Conservation (phyloP, 83 land plant species). For the Thuja plicata region DNA sequence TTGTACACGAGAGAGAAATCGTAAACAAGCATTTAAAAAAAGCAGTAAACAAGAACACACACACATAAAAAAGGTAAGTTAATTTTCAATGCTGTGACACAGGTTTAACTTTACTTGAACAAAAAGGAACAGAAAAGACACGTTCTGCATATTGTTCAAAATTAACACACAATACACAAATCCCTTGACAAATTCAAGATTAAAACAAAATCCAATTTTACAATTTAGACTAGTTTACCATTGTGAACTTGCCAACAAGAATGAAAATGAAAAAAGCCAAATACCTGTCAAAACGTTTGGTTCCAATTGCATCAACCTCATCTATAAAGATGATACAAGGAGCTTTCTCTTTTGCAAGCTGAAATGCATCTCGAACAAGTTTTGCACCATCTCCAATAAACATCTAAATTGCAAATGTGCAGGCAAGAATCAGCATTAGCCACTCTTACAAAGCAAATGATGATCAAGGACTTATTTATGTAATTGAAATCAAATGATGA, state of each 20-base stretch:
- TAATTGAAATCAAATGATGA: neutral
- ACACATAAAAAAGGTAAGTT: no score
- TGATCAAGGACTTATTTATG: neutral
- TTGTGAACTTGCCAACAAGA: neutral
- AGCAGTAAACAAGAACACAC: no score
- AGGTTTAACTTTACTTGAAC: no score
- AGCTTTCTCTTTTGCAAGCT: conserved; percentile 97
- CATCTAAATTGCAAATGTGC: conserved; percentile 57
- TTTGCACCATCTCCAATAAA: conserved; percentile 99
- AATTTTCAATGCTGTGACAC: no score
- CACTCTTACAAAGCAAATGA: neutral
- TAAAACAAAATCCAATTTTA: neutral
- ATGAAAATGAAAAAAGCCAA: neutral
- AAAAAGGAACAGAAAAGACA: no score
- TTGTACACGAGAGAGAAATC: no score
- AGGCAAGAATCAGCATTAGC: conserved; percentile 1
- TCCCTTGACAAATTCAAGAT: no score
- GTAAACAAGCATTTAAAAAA: no score
- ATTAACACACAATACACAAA: no score
- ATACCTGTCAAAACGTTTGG: conserved; percentile 99
- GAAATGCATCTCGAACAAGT: conserved; percentile 99
- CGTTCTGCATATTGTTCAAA: no score
- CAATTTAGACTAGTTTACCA: neutral
- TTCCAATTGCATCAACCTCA: conserved; percentile 99
- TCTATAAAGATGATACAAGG: conserved; percentile 99